Conservation (phyloP, 2,329 filamentous ascomycete genomes). For the Exophiala spinifera region DNA sequence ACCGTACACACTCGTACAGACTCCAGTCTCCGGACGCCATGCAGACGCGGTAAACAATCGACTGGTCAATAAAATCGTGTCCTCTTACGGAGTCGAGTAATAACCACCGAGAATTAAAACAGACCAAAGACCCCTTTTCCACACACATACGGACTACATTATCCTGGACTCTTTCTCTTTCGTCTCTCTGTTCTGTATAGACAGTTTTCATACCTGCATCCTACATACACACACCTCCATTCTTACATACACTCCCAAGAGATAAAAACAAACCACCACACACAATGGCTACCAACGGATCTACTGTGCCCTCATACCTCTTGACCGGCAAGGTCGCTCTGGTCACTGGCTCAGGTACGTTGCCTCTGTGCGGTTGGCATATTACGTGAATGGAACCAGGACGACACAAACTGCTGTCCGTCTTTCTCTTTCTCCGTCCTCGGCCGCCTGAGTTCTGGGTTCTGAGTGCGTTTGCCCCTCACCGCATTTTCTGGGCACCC, state of each 20-base stretch:
- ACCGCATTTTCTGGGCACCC: neutral
- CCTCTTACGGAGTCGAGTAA: neutral
- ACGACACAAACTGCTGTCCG: neutral
- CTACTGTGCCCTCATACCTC: slow-evolving; percentile 27
- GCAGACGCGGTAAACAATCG: no score
- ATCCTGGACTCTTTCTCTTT: no score
- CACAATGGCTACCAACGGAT: slow-evolving; percentile 24
- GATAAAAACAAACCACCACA: no score
- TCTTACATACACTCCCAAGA: neutral
- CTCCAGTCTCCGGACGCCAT: no score
- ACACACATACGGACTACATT: no score
- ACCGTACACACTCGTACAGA: neutral
- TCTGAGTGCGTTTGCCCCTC: neutral
- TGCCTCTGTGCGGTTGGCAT: neutral
- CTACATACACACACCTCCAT: neutral
- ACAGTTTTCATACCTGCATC: no score
- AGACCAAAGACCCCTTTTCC: no score
- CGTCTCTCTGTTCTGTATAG: no score
- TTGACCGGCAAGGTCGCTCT: slow-evolving; percentile 47
- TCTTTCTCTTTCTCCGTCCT: slow-evolving; percentile 11
- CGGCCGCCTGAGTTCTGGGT: no score
- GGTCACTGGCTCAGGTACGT: slow-evolving; percentile 32
- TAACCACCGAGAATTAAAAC: neutral
- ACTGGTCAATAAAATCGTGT: neutral
- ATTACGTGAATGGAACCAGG: no score